Conservation (phyloP, 768 basidiomycete species). For the Russula foetens region DNA sequence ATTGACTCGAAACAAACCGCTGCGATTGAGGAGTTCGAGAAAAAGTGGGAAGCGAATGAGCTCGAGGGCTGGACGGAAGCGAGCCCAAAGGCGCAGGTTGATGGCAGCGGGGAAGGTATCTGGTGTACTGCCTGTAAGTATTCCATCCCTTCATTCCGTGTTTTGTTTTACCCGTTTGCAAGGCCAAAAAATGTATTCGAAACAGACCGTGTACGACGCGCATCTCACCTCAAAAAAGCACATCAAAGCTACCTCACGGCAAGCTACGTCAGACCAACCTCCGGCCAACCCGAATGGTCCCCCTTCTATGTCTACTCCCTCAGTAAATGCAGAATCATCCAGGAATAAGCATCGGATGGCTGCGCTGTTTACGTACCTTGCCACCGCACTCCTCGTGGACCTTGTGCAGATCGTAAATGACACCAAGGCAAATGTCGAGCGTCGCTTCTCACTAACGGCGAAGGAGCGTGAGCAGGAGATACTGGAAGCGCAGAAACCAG, state of each 20-base stretch:
- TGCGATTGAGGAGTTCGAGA: constrained; percentile 62
- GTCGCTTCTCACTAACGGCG: constrained; percentile 94
- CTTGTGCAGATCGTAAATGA: constrained; percentile 69
- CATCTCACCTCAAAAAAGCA: constrained; percentile 96
- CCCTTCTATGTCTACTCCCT: constrained; percentile 27
- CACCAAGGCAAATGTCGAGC: constrained; percentile 94
- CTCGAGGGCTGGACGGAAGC: constrained; percentile 67
- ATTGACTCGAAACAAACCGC: constrained; percentile 57
- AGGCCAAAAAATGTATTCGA: constrained; percentile 95
- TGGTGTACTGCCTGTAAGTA: constrained; percentile 92
- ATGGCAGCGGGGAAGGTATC: constrained; percentile 56
- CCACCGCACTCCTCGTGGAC: constrained; percentile 54
- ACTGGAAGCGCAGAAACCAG: constrained; percentile 55
- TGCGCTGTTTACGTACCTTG: constrained; percentile 65
- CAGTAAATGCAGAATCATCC: constrained; percentile 23
- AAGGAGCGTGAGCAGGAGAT: constrained; percentile 93
- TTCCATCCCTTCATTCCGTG: constrained; percentile 1
- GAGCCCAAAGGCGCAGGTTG: constrained; percentile 30
- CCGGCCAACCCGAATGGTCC: constrained; percentile 55
- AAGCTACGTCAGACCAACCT: constrained; percentile 40
- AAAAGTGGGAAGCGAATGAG: constrained; percentile 72
- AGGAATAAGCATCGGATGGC: constrained; percentile 51
- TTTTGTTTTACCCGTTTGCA: constrained; percentile 9
- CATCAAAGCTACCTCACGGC: constrained; percentile 78
- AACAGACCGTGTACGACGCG: constrained; percentile 96